phyloP scores from a whole-genome alignment of 306 rosid genomes.

The Heteromeles arbutifolia region DNA sequence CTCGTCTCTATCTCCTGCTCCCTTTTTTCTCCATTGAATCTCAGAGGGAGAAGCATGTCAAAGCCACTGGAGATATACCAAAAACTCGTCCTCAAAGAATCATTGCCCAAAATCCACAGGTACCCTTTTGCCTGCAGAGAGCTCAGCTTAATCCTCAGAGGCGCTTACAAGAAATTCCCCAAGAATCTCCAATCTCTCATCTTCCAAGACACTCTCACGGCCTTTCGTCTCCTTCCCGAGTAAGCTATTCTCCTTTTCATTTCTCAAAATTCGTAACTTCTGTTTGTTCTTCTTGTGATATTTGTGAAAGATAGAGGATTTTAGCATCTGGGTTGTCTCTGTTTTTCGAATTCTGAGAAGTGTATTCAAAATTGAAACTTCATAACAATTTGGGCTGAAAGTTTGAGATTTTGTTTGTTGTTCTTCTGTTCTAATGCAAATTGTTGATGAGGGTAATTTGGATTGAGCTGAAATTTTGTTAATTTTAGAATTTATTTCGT shows the following conservation, averaged over 20 bases:
- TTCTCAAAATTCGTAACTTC: not conserved
- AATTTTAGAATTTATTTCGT: not conserved
- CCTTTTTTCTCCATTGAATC: not conserved
- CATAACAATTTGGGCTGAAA: not conserved
- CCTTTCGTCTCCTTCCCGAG: conserved; percentile 84
- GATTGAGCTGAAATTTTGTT: not conserved
- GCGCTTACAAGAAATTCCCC: conserved; percentile 50
- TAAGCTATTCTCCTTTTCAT: conserved; percentile 13
- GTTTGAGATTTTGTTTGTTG: not conserved
- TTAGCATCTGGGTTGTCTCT: not conserved
- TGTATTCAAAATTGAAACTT: not conserved
- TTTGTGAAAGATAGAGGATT: not conserved
- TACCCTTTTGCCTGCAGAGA: conserved; percentile 69
- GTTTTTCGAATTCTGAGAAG: not conserved
- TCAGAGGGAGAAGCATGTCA: conserved; percentile 30
- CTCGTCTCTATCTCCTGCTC: not conserved
- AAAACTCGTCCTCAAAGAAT: conserved; percentile 35
- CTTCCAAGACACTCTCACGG: conserved; percentile 60
- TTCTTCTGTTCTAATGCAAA: not conserved
- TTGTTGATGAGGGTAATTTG: not conserved
- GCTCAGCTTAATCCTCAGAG: conserved; percentile 54
- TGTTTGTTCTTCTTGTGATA: not conserved
- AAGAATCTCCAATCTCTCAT: conserved; percentile 58
- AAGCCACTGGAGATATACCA: conserved; percentile 46
- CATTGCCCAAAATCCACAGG: conserved; percentile 33